Base-by-base conservation (phyloP, 2,329 filamentous ascomycete species). In the Eurotiales sp. region DNA sequence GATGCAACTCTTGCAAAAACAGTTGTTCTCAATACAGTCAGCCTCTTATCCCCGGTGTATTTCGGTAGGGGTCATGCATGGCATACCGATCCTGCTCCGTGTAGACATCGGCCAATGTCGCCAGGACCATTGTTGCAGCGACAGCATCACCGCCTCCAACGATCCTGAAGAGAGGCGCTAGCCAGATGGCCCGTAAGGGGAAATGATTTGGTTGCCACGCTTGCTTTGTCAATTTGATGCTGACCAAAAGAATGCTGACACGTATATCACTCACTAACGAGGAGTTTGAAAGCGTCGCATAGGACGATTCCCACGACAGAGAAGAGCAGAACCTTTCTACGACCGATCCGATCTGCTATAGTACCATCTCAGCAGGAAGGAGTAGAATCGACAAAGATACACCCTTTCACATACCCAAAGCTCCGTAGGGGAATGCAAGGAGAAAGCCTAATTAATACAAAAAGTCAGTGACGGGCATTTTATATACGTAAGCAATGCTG, bases 81-180 rank as follows among this genome's bases (percentile, higher is more conserved):
- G 34, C 36, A 48, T 48, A 48, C 46, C 46, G 46, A 41, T 41
- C 46, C 25, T 48, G 34, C 22, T 25, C 46, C 34, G 46, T 48
- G 46, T 48, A 48, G 34, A 48, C 34, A 48, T 48, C 46, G 29
- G 46, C 34, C 46, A 48, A 48, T 48, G 46, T 23, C 46, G 46
- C 46, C 34, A 48, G 36, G 23, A 27, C 46, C 46, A 48, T 15
- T 48, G 46, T 48, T 48, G 46, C 46, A 40, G 46, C 46, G 46
- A 48, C 46, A 40, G 46, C 34, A 22, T 48, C 46, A 48, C 46
- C 46, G 8, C 46, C 46, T 32, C 46, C 46, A 40, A 48, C 23
- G 23, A 48, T 22, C 46, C 36, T 29, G 36, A 48, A 48, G 23
- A 48, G 36, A 41, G 46, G 46, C 46, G 46, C 46, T 29, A 48